Evolutionary conservation across 345 rosid genomes (phyloP), one percentile per base, ranked within the genome.

Genomic region (Punica granatum): DNA sequence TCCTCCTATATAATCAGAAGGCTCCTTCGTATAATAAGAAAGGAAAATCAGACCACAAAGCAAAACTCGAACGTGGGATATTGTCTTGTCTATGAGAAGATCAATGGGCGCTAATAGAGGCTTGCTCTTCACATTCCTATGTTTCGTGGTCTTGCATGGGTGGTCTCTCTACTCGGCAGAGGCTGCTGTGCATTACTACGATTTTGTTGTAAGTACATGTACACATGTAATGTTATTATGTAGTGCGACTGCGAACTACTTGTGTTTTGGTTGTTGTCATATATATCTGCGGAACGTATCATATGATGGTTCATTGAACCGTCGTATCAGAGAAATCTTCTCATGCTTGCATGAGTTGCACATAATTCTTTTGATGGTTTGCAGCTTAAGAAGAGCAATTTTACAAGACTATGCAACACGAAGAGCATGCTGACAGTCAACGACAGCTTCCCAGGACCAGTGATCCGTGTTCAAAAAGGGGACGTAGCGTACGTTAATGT

Each of bases 341-440:
- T n/a, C n/a, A n/a, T n/a, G n/a, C n/a, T n/a, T n/a, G n/a, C n/a
- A n/a, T n/a, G n/a, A n/a, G n/a, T n/a, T n/a, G n/a, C n/a, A n/a
- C n/a, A n/a, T 11, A 31, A 30, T 19, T 31, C 51, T 10, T n/a
- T 23, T 13, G 49, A 18, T 11, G n/a, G n/a, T 26, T 30, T 73
- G 77, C 68, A 80, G 80, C n/a, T 76, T 43, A 28, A 71, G 44
- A 72, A 80, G 23, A 37, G 71, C n/a, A 63, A 71, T 10, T 76
- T 73, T 49, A 74, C 80, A 25, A 74, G 70, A 59, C 6, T 80
- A 32, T 80, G 83, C 15, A 60, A 60, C 26, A 74, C 67, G 26
- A 80, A 76, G 74, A 74, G 64, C 33, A 80, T 76, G 70, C 58
- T 77, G 14, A 77, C 78, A 9, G 76, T 76, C 0, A 80, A 80